These are phyloP conservation scores for Penicillium parvum DNA, from an alignment of 495 filamentous ascomycete species.

Conservation along the genomic window DNA sequence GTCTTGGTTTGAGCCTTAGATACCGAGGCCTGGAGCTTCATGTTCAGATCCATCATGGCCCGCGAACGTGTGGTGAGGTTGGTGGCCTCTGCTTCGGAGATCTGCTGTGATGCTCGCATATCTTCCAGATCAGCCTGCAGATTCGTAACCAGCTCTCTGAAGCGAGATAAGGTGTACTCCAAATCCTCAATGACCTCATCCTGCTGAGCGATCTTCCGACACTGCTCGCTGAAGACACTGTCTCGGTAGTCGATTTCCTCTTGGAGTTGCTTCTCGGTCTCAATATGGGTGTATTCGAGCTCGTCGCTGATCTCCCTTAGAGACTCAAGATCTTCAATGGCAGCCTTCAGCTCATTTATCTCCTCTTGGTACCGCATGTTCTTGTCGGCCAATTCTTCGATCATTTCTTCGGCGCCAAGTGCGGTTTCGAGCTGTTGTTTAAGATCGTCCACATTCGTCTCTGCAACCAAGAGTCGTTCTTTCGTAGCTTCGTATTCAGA, in stretches of 20 bases:
- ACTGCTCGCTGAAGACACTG: conserved; percentile 69
- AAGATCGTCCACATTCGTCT: conserved; percentile 79
- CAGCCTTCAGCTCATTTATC: conserved; percentile 72
- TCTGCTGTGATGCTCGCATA: conserved; percentile 82
- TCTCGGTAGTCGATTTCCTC: conserved; percentile 87
- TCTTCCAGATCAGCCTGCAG: conserved; percentile 87
- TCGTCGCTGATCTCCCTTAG: conserved; percentile 92
- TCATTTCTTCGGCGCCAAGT: conserved; percentile 82
- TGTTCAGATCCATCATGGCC: conserved; percentile 93
- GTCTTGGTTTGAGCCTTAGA: conserved; percentile 89
- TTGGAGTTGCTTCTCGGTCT: conserved; percentile 89
- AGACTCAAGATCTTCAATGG: conserved; percentile 78
- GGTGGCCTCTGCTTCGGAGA: conserved; percentile 87
- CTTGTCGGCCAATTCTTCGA: conserved; percentile 83
- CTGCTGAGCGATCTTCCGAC: conserved; percentile 55
- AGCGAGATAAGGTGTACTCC: conserved; percentile 83
- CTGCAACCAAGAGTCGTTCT: conserved; percentile 64
- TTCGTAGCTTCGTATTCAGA: conserved; percentile 65
- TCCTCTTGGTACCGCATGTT: conserved; percentile 78
- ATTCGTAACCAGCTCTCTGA: conserved; percentile 80
- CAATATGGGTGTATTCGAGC: conserved; percentile 86
- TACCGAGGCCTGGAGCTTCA: conserved; percentile 84
- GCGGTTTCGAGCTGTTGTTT: conserved; percentile 88
- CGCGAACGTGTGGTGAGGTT: conserved; percentile 79
- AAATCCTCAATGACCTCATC: conserved; percentile 77